Percentiles rank a stretch among this genome's conserved stretches.
Conservation (phyloP, 306 rosid species). For the Castanospermum australe region DNA sequence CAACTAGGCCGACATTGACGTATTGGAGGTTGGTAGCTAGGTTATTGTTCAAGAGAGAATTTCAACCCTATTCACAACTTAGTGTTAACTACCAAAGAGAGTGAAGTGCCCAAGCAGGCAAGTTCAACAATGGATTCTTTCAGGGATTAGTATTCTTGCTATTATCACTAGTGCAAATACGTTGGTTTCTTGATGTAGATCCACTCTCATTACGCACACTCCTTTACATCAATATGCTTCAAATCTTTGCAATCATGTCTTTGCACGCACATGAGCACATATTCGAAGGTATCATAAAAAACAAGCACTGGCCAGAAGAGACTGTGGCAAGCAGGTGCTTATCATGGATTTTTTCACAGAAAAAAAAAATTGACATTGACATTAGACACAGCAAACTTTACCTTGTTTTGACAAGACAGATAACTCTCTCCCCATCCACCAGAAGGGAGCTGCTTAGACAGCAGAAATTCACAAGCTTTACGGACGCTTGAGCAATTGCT, state of each 20-base stretch:
- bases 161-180: neutral
- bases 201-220: neutral
- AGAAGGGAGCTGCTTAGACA: conserved; percentile 72
- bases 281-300: neutral
- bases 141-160: neutral
- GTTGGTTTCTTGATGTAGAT: conserved; percentile 12
- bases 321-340: neutral
- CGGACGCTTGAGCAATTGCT: conserved; percentile 51
- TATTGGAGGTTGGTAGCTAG: neutral
- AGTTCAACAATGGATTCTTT: neutral
- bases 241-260: conserved; percentile 8
- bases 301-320: neutral
- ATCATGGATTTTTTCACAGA: neutral
- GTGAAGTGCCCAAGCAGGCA: neutral
- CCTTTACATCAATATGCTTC: neutral
- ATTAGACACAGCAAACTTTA: conserved; percentile 15
- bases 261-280: neutral
- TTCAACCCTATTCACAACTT: neutral
- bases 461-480: conserved; percentile 75
- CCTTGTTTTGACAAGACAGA: conserved; percentile 89
- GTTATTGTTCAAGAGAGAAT: neutral
- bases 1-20: neutral
- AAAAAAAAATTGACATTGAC: neutral
- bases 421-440: conserved; percentile 98
- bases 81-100: neutral